A percentile compares a stretch with the other conserved stretches of the same genome.
These are phyloP conservation scores for Cymbidium sinense DNA, from an alignment of 106 monocot species.

Conservation along the genomic window DNA sequence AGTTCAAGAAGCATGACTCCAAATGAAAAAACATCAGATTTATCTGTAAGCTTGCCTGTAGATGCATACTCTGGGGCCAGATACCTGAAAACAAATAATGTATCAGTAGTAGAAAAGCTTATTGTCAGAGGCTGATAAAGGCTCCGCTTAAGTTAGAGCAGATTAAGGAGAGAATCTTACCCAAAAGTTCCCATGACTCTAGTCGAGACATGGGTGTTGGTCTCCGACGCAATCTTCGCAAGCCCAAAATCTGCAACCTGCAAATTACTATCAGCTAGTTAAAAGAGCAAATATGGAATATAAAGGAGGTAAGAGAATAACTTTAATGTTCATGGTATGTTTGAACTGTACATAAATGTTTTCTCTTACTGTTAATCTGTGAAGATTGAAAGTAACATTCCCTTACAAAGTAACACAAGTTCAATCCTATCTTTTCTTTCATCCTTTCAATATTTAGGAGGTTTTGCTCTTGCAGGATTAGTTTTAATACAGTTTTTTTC, in stretches of 20 bases:
- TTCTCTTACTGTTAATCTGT: no score
- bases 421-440: neutral
- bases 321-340: no score
- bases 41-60: conserved; percentile 47
- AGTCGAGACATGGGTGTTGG: conserved; percentile 68
- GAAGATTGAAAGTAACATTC: no score
- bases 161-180: conserved; percentile 9
- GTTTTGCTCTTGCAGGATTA: no score
- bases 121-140: neutral
- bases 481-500: neutral
- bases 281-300: neutral
- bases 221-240: conserved; percentile 54
- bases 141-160: neutral
- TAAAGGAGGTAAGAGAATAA: neutral
- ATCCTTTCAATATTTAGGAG: no score
- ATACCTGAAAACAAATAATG: conserved; percentile 22
- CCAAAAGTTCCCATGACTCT: conserved; percentile 62
- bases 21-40: conserved; percentile 57
- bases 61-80: conserved; percentile 60
- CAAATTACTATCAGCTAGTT: conserved; percentile 2
- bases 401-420: neutral
- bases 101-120: neutral
- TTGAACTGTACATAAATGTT: no score
- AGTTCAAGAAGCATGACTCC: conserved; percentile 57
- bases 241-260: conserved; percentile 89